These are phyloP conservation scores for Chrysosporium queenslandicum DNA, from an alignment of 2,329 filamentous ascomycete species.

Conservation along the genomic window DNA sequence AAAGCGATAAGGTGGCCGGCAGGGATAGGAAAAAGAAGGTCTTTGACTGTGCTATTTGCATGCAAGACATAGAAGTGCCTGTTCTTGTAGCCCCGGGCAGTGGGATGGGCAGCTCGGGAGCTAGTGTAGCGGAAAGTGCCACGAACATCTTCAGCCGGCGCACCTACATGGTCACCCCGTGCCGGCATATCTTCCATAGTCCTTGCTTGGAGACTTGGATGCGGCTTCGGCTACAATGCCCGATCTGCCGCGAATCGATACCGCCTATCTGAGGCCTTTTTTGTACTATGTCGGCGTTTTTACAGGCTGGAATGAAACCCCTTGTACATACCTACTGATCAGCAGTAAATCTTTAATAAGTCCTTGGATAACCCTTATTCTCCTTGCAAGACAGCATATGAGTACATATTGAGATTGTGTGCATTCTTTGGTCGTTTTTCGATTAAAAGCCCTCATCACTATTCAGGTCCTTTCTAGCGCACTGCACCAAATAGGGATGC, in stretches of 20 bases:
- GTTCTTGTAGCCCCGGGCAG: slow-evolving; percentile 46
- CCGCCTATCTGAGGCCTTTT: slow-evolving; percentile 56
- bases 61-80: slow-evolving; percentile 81
- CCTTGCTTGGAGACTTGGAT: slow-evolving; percentile 92
- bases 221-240: slow-evolving; percentile 83
- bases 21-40: slow-evolving; percentile 44
- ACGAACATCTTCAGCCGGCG: slow-evolving; percentile 65
- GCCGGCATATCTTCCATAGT: slow-evolving; percentile 90
- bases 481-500: too few relatives aligned
- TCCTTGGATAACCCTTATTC: too few relatives aligned
- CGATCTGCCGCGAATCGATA: slow-evolving; percentile 82
- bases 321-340: neutral
- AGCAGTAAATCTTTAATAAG: too few relatives aligned
- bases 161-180: slow-evolving; percentile 94
- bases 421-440: too few relatives aligned
- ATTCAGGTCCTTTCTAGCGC: too few relatives aligned
- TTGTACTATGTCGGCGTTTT: neutral
- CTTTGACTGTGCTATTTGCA: slow-evolving; percentile 92
- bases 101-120: slow-evolving; percentile 42
- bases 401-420: too few relatives aligned
- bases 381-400: too few relatives aligned
- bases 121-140: slow-evolving; percentile 35
- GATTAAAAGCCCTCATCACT: too few relatives aligned
- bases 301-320: too few relatives aligned
- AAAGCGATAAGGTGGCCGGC: slow-evolving; percentile 33